Evolutionary conservation across 106 monocot genomes (phyloP).

Genomic region (Acanthochlamys bracteata): DNA sequence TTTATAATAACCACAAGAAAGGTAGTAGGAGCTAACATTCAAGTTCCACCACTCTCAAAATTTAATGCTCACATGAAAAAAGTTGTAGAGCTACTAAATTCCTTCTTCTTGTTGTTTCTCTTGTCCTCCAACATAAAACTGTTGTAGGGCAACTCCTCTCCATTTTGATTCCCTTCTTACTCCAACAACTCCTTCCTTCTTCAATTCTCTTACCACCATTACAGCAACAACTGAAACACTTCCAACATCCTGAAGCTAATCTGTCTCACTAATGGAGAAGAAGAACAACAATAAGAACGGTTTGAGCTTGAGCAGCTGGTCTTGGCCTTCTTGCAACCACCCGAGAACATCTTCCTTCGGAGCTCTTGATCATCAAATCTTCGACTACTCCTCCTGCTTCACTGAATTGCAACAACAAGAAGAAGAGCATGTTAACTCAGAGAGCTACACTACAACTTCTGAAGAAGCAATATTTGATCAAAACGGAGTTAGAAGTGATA

Average conservation of each 20-base stretch:
- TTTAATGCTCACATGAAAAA: slow-evolving; percentile 8
- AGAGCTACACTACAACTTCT: not conserved
- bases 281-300: no score
- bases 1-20: no score
- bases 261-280: no score
- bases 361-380: no score
- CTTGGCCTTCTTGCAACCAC: slow-evolving; percentile 42
- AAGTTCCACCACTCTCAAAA: not conserved
- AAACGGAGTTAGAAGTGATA: slow-evolving; percentile 6
- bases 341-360: slow-evolving; percentile 25
- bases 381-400: no score
- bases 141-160: no score
- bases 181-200: not conserved
- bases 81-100: not conserved
- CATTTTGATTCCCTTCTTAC: not conserved
- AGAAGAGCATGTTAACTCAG: slow-evolving; percentile 1
- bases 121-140: not conserved
- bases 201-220: not conserved
- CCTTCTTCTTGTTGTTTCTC: no score
- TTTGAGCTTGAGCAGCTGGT: slow-evolving; percentile 1
- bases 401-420: no score
- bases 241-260: no score
- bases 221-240: no score
- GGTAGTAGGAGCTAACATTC: not conserved
- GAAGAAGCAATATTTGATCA: slow-evolving; percentile 5